Percentiles rank a stretch among this genome's conserved stretches.
Evolutionary conservation across 2,329 filamentous ascomycete species (phyloP).

Genomic region (Colletotrichum abscissum): DNA sequence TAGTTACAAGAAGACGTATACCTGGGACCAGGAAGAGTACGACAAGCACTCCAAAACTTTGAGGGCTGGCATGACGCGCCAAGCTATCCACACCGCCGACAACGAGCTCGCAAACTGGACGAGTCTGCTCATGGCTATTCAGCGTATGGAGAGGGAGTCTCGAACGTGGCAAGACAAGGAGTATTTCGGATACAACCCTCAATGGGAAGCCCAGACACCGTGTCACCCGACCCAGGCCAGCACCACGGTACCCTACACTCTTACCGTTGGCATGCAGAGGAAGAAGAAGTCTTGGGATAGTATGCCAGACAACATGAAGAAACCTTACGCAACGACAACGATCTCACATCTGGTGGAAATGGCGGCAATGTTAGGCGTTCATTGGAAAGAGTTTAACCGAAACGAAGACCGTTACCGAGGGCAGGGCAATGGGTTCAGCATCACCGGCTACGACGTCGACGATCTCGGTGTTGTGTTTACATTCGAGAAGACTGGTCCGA

Average conservation of each 20-base stretch:
- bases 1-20: slow-evolving; percentile 25
- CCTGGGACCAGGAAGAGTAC: slow-evolving; percentile 22
- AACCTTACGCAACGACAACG: slow-evolving; percentile 49
- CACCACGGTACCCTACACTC: neutral
- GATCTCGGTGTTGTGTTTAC: slow-evolving; percentile 53
- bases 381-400: slow-evolving; percentile 55
- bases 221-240: neutral
- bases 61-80: slow-evolving; percentile 14
- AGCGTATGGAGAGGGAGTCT: slow-evolving; percentile 32
- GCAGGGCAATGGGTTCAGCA: slow-evolving; percentile 49
- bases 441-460: slow-evolving; percentile 44
- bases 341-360: slow-evolving; percentile 50
- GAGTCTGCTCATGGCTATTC: slow-evolving; percentile 29
- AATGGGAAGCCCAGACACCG: slow-evolving; percentile 13
- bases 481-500: slow-evolving; percentile 50
- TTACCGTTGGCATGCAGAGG: slow-evolving; percentile 27
- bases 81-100: slow-evolving; percentile 32
- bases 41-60: slow-evolving; percentile 4
- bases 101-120: slow-evolving; percentile 29
- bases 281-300: slow-evolving; percentile 34
- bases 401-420: slow-evolving; percentile 49
- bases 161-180: slow-evolving; percentile 27
- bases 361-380: slow-evolving; percentile 49
- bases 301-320: slow-evolving; percentile 35
- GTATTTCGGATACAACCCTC: slow-evolving; percentile 15